These are phyloP conservation scores for Penicillium concentricum DNA, from an alignment of 2,329 filamentous ascomycete species.

Conservation along the genomic window DNA sequence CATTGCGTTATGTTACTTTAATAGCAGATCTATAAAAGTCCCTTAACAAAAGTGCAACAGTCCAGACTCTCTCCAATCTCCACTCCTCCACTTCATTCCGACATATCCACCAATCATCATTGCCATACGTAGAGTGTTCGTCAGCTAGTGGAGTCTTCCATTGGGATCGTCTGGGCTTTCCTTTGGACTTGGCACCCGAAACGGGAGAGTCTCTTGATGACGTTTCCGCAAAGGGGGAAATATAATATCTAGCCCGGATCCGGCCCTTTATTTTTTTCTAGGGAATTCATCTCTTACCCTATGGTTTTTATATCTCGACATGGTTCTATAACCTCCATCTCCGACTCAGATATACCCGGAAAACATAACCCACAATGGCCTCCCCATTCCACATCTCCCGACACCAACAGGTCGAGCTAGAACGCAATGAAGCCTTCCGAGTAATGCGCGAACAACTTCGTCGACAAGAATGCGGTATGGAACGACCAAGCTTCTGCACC, in stretches of 20 bases:
- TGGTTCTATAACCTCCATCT: constrained; percentile 19
- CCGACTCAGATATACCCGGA: neutral
- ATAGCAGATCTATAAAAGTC: neutral
- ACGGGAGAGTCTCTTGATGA: constrained; percentile 19
- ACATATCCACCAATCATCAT: constrained; percentile 11
- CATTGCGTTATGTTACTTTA: neutral
- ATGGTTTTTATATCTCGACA: constrained; percentile 1
- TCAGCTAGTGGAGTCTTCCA: constrained; percentile 25
- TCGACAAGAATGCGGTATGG: constrained; percentile 37
- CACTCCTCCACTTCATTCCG: constrained; percentile 6
- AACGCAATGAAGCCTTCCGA: constrained; percentile 37
- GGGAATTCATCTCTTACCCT: constrained; percentile 3
- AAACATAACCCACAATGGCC: constrained; percentile 9
- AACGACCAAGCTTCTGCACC: constrained; percentile 40
- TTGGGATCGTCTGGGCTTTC: constrained; percentile 20
- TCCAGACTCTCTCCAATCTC: constrained; percentile 12
- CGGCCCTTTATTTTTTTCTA: constrained; percentile 7
- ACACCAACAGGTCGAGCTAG: constrained; percentile 31
- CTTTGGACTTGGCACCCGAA: constrained; percentile 14
- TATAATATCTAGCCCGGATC: constrained; percentile 23
- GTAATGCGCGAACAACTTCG: constrained; percentile 35
- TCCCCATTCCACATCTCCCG: constrained; percentile 38
- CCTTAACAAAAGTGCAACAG: constrained; percentile 1
- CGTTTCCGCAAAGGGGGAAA: constrained; percentile 24
- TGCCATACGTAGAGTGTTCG: constrained; percentile 13